phyloP scores from a whole-genome alignment of 1,284 basidiomycete species.

The Volvariella volvacea region DNA sequence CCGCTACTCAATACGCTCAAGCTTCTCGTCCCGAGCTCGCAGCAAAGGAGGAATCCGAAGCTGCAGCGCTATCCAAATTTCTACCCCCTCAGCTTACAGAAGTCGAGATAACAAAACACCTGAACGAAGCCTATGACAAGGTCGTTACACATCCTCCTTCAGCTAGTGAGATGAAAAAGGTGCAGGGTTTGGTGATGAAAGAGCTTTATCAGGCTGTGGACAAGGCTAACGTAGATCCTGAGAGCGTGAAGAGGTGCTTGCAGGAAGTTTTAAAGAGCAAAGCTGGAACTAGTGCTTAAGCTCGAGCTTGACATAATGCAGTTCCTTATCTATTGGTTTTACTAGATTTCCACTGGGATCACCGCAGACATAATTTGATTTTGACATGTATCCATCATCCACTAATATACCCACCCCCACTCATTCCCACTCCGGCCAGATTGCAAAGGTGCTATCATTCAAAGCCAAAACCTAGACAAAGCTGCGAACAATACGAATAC shows the following conservation, averaged over 20 bases:
- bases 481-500: too few relatives aligned
- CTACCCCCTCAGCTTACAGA: conserved; percentile 54
- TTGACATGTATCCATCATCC: too few relatives aligned
- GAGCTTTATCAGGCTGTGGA: background rate
- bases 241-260: background rate
- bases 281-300: too few relatives aligned
- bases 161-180: background rate
- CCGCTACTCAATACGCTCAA: conserved; percentile 46
- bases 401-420: too few relatives aligned
- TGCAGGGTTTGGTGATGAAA: background rate
- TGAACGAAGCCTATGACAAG: background rate
- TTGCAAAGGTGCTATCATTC: too few relatives aligned
- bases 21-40: conserved; percentile 62
- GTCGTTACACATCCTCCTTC: background rate
- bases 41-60: conserved; percentile 54
- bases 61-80: conserved; percentile 43
- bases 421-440: too few relatives aligned
- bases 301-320: too few relatives aligned
- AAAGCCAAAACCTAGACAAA: too few relatives aligned
- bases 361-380: too few relatives aligned
- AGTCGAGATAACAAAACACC: conserved; percentile 22
- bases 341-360: too few relatives aligned
- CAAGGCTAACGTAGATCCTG: background rate
- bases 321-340: too few relatives aligned
- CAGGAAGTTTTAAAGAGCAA: background rate